phyloP scores from a whole-genome alignment of 805 yeast genomes.

The Myxozyma udenii region DNA sequence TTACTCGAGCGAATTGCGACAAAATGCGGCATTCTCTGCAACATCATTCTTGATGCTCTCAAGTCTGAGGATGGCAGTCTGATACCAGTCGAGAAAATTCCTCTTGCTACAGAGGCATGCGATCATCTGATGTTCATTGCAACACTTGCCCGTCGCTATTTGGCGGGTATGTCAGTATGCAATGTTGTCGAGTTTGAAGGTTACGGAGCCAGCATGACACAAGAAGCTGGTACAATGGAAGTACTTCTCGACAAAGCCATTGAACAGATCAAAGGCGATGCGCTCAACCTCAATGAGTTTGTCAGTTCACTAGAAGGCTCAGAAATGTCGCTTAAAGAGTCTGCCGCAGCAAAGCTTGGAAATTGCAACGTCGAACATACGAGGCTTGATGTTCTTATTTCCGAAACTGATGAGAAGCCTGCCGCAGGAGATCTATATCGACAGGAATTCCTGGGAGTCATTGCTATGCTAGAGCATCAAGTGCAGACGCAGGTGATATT shows the following conservation, averaged over 20 bases:
- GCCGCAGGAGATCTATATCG: neutral
- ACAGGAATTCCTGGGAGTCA: neutral
- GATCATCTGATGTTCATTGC: conserved; percentile 3
- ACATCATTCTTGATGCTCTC: conserved; percentile 15
- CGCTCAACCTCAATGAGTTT: neutral
- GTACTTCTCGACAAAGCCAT: conserved; percentile 4
- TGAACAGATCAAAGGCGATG: neutral
- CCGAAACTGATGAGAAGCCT: too few species aligned
- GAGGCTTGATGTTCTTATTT: neutral
- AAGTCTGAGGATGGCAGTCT: neutral
- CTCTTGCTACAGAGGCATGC: conserved; percentile 18
- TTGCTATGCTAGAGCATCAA: too few species aligned
- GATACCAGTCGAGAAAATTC: neutral
- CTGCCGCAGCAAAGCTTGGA: neutral
- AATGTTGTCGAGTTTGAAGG: conserved; percentile 17
- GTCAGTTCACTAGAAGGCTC: neutral
- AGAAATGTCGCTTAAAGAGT: neutral
- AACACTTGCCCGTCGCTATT: neutral
- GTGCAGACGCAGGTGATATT: neutral
- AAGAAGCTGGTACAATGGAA: conserved; percentile 9
- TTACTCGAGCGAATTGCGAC: neutral
- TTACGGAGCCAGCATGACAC: conserved; percentile 14
- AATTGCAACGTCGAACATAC: neutral
- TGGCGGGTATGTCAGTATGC: conserved; percentile 9
- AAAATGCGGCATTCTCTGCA: conserved; percentile 2